These are phyloP conservation scores for Xylaria longipes DNA, from an alignment of 495 filamentous ascomycete genomes.

Conservation along the genomic window DNA sequence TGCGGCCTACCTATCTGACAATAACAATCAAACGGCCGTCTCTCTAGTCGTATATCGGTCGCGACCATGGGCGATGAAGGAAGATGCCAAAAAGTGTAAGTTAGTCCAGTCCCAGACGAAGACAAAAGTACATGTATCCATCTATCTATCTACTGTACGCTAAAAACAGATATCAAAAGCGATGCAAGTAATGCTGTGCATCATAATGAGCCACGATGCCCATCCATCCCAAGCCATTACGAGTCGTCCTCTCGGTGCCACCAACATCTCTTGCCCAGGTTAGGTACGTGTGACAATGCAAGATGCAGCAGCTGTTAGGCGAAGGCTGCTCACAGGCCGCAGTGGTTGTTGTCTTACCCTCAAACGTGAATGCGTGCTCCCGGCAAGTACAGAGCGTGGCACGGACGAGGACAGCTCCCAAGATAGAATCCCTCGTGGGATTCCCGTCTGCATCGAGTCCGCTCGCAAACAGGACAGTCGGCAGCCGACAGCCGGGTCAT, in stretches of 20 bases:
- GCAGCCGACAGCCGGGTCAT: not conserved
- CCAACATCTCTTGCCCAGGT: not conserved
- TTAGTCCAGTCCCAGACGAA: not conserved
- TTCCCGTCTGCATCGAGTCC: conserved; percentile 3
- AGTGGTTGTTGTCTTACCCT: conserved; percentile 19
- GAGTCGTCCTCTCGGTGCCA: not conserved
- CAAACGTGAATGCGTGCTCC: conserved; percentile 17
- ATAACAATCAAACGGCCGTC: not conserved
- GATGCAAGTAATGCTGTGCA: conserved; percentile 3
- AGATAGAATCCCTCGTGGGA: not conserved
- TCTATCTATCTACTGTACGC: not conserved
- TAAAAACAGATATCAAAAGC: not conserved
- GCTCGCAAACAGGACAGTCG: not conserved
- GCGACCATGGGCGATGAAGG: not conserved
- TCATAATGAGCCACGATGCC: conserved; percentile 13
- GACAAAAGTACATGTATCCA: not conserved
- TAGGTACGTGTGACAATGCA: conserved; percentile 13
- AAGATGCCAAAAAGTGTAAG: not conserved
- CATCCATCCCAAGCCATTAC: not conserved
- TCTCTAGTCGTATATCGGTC: not conserved
- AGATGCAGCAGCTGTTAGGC: conserved; percentile 21
- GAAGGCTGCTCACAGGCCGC: conserved; percentile 14
- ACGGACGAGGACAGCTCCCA: conserved; percentile 1
- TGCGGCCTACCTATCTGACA: not conserved
- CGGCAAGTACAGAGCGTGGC: not conserved